These are phyloP conservation scores for Backusella liffmaniae DNA, from an alignment of 192 early-diverging fungal species.

Conservation along the genomic window DNA sequence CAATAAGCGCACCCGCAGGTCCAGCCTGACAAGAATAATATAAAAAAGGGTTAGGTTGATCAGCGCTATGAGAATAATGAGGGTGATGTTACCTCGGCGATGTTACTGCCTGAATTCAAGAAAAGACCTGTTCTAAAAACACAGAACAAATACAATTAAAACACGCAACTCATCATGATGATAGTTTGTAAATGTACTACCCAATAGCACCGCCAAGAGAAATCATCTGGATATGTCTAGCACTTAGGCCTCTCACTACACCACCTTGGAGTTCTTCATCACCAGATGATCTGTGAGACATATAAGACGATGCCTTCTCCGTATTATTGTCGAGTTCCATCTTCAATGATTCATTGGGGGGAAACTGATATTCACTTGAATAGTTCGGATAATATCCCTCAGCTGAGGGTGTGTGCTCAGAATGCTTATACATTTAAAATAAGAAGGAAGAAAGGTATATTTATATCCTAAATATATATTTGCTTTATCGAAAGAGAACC, in stretches of 20 bases:
- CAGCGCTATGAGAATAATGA: not conserved
- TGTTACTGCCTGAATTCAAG: slow-evolving; percentile 63
- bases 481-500: not conserved
- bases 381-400: not conserved
- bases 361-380: not conserved
- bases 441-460: not conserved
- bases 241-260: slow-evolving; percentile 15
- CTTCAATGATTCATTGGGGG: not conserved
- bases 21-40: slow-evolving; percentile 46
- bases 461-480: not conserved
- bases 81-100: slow-evolving; percentile 37
- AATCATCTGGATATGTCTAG: slow-evolving; percentile 33
- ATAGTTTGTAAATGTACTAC: not conserved
- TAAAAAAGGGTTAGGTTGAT: not conserved
- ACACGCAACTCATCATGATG: not conserved
- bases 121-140: slow-evolving; percentile 62
- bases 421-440: not conserved
- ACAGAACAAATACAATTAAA: not conserved
- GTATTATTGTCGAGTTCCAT: not conserved
- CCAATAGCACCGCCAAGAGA: slow-evolving; percentile 31
- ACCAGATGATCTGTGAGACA: slow-evolving; percentile 1
- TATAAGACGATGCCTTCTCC: slow-evolving; percentile 1
- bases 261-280: slow-evolving; percentile 14
- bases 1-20: slow-evolving; percentile 67
- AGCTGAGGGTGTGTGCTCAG: slow-evolving; percentile 4